Percentiles rank a stretch among this genome's conserved stretches.
Conservation (phyloP, 2,329 filamentous ascomycete species). For the Pseudogymnoascus sp. region DNA sequence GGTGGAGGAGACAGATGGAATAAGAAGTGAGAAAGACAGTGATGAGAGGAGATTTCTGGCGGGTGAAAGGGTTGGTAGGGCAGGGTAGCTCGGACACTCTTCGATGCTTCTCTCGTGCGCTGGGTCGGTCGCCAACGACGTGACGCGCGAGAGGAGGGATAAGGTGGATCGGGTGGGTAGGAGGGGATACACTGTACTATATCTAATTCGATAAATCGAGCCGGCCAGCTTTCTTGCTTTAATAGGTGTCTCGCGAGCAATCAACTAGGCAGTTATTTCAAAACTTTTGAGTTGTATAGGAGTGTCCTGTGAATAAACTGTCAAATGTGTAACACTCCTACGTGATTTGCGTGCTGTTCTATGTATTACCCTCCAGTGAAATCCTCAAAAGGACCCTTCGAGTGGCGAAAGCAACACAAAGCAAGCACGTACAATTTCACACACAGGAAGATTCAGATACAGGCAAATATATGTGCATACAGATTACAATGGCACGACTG, state of each 20-base stretch:
- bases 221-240: constrained; percentile 22
- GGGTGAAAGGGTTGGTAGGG: neutral
- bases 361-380: neutral
- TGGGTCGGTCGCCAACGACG: constrained; percentile 19
- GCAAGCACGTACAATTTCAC: neutral
- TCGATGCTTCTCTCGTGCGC: neutral
- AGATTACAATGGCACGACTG: neutral
- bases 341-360: neutral
- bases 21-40: constrained; percentile 2
- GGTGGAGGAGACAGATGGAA: neutral
- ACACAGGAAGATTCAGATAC: neutral
- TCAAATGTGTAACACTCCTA: neutral
- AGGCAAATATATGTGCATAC: constrained; percentile 2
- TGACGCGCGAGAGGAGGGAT: constrained; percentile 6
- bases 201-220: constrained; percentile 24
- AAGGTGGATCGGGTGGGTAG: constrained; percentile 14
- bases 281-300: neutral
- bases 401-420: neutral
- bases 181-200: constrained; percentile 25
- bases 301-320: neutral
- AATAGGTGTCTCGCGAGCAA: constrained; percentile 8
- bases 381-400: neutral
- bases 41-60: neutral
- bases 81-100: constrained; percentile 6
- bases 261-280: constrained; percentile 7